phyloP scores from a whole-genome alignment of 2,329 filamentous ascomycete species.

The Talaromyces sp. region DNA sequence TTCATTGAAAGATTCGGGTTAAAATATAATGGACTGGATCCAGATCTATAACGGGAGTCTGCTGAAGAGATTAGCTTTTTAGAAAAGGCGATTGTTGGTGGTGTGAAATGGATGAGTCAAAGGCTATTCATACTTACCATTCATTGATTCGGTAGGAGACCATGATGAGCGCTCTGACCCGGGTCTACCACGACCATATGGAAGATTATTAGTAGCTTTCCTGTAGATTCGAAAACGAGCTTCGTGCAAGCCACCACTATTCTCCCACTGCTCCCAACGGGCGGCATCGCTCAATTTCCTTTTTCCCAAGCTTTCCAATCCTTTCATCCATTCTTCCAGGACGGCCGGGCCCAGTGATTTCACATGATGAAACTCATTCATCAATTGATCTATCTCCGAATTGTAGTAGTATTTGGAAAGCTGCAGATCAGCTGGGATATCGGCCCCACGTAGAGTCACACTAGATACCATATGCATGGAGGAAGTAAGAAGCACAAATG shows the following conservation, averaged over 20 bases:
- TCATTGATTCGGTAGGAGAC: background rate
- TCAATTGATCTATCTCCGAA: constrained; percentile 60
- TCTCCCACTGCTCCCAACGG: constrained; percentile 74
- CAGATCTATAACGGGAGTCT: background rate
- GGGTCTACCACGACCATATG: background rate
- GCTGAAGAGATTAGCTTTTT: background rate
- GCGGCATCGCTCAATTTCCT: constrained; percentile 59
- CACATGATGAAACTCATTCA: constrained; percentile 60
- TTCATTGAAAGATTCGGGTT: background rate
- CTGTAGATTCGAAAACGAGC: background rate
- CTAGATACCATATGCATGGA: constrained; percentile 60
- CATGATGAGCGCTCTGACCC: background rate
- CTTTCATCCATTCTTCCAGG: constrained; percentile 75
- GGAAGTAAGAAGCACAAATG: constrained; percentile 63
- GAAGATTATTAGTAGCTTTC: background rate
- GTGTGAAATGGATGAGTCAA: background rate
- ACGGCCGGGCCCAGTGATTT: constrained; percentile 65
- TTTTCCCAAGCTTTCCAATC: constrained; percentile 62
- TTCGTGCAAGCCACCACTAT: constrained; percentile 35
- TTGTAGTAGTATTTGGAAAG: constrained; percentile 66
- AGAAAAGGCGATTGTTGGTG: background rate
- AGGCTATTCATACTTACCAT: background rate
- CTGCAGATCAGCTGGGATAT: constrained; percentile 46
- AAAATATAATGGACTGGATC: background rate
- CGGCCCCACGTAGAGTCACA: constrained; percentile 52